Conservation (phyloP, 1,139 yeast genomes). For the Trichomonascaceae sp. region DNA sequence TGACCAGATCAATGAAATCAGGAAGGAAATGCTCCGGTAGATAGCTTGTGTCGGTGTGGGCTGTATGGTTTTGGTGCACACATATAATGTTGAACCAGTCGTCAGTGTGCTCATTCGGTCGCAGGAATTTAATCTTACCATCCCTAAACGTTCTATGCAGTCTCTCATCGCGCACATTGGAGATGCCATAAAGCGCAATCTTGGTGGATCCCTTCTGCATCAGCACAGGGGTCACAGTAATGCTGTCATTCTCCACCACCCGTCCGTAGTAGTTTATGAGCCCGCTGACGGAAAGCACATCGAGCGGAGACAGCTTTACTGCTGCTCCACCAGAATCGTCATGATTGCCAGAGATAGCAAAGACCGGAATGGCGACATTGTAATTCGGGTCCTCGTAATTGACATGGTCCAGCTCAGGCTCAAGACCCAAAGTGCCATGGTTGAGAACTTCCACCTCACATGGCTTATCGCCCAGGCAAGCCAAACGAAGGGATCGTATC, state of each 20-base stretch:
- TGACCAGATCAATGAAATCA: constrained; percentile 58
- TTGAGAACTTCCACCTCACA: constrained; percentile 75
- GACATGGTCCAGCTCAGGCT: constrained; percentile 44
- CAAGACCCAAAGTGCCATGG: constrained; percentile 55
- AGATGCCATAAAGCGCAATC: constrained; percentile 78
- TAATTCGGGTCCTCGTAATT: constrained; percentile 86
- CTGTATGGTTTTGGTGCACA: constrained; percentile 80
- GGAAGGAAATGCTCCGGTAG: constrained; percentile 82
- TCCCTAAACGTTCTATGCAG: constrained; percentile 70
- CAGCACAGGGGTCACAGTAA: constrained; percentile 64
- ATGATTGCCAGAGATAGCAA: constrained; percentile 92
- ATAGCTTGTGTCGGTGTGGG: constrained; percentile 69
- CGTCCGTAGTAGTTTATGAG: constrained; percentile 83
- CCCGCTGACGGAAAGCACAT: constrained; percentile 70
- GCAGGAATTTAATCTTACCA: constrained; percentile 63
- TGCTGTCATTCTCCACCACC: constrained; percentile 61
- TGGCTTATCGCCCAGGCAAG: constrained; percentile 80
- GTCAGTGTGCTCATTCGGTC: constrained; percentile 42
- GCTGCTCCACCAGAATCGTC: constrained; percentile 85
- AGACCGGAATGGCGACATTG: constrained; percentile 82
- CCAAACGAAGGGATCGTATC: constrained; percentile 51
- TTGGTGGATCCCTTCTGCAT: constrained; percentile 73
- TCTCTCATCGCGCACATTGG: constrained; percentile 82
- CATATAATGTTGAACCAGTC: constrained; percentile 79
- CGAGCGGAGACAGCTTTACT: constrained; percentile 72